A percentile compares a stretch with the other conserved stretches of the same genome.
phyloP scores from a whole-genome alignment of 345 rosid species.

The Clausena lansium region DNA sequence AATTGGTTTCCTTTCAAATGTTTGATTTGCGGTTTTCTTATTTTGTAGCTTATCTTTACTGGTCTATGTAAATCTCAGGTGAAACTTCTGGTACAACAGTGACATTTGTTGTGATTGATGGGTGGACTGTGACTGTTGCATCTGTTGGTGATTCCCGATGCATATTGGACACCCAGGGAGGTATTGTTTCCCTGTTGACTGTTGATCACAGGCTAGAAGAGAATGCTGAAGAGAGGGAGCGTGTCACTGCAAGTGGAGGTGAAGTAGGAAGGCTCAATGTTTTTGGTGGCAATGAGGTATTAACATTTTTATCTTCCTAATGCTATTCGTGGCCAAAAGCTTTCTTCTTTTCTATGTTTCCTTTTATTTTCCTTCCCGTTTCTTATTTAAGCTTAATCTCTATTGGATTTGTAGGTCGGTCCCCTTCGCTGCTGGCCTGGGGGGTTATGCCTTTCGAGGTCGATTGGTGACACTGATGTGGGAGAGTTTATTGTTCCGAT shows the following conservation, averaged over 20 bases:
- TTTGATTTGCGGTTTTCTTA: neutral
- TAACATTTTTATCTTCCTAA: neutral
- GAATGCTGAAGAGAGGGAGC: slow-evolving; percentile 96
- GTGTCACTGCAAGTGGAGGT: slow-evolving; percentile 99
- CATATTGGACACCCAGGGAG: slow-evolving; percentile 96
- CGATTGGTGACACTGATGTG: slow-evolving; percentile 98
- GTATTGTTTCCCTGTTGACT: slow-evolving; percentile 89
- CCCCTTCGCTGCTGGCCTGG: slow-evolving; percentile 99
- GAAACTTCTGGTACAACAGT: slow-evolving; percentile 99
- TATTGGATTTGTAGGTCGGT: slow-evolving; percentile 60
- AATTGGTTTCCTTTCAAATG: slow-evolving; percentile 4
- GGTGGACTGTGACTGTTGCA: slow-evolving; percentile 98
- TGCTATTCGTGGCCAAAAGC: slow-evolving; percentile 2
- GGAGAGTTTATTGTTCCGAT: slow-evolving; percentile 97
- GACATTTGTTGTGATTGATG: slow-evolving; percentile 93
- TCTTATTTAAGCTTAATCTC: slow-evolving; percentile 12
- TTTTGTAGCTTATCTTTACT: slow-evolving; percentile 18
- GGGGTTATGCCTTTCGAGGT: slow-evolving; percentile 97
- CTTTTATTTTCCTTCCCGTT: neutral
- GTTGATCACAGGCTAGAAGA: slow-evolving; percentile 99
- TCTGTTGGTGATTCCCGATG: slow-evolving; percentile 99
- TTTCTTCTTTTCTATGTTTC: neutral
- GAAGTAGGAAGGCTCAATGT: slow-evolving; percentile 98
- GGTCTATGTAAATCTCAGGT: slow-evolving; percentile 50
- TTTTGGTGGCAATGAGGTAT: slow-evolving; percentile 96